Conservation (phyloP, 2,329 filamentous ascomycete genomes). For the Aspergillus clavatus region DNA sequence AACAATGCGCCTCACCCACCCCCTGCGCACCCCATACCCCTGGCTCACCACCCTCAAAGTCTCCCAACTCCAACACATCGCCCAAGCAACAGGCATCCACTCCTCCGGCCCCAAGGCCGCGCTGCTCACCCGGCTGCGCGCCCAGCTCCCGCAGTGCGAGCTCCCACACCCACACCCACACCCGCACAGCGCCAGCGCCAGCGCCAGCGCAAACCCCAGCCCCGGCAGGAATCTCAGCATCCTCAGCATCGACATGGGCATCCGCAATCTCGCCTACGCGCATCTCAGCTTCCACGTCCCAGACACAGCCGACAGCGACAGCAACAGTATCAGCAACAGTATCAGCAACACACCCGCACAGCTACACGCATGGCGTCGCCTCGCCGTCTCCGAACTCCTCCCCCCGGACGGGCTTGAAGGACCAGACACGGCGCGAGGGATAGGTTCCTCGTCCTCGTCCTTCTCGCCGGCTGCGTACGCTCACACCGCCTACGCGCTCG, state of each 20-base stretch:
- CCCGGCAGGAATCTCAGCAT: conserved; percentile 44
- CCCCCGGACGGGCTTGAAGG: conserved; percentile 1
- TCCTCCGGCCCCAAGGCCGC: conserved; percentile 56
- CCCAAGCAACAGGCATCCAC: conserved; percentile 56
- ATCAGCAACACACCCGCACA: too few relatives aligned
- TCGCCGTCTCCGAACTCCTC: conserved; percentile 29
- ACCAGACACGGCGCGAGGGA: not conserved
- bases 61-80: conserved; percentile 54
- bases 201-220: not conserved
- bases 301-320: too few relatives aligned
- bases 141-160: conserved; percentile 11
- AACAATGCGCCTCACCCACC: conserved; percentile 11
- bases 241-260: conserved; percentile 78
- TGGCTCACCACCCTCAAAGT: conserved; percentile 46
- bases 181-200: conserved; percentile 1
- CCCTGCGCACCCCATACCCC: conserved; percentile 4
- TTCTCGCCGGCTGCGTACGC: conserved; percentile 55
- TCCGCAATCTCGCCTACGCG: conserved; percentile 74
- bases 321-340: too few relatives aligned
- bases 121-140: conserved; percentile 49
- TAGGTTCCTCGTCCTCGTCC: conserved; percentile 4
- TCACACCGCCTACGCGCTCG: conserved; percentile 51
- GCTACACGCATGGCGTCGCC: conserved; percentile 41
- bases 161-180: not conserved
- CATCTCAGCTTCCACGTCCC: conserved; percentile 49